phyloP scores from a whole-genome alignment of 495 filamentous ascomycete species.

The Filosporella fistucella region DNA sequence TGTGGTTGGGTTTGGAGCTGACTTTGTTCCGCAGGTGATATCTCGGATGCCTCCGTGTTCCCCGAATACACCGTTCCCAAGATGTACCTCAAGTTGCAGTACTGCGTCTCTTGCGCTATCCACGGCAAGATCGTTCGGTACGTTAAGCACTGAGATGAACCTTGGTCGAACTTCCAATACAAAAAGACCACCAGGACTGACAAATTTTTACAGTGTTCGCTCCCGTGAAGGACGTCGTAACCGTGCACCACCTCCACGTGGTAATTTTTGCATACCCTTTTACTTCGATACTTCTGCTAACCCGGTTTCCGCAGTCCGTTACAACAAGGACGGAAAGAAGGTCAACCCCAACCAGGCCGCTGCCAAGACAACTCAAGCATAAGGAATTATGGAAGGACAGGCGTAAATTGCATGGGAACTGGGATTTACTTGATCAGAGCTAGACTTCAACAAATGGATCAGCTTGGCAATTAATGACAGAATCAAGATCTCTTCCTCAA shows the following conservation, averaged over 20 bases:
- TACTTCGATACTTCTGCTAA: neutral
- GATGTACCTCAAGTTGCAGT: constrained; percentile 99
- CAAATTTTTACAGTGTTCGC: constrained; percentile 70
- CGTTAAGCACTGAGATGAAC: constrained; percentile 57
- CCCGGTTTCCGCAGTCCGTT: constrained; percentile 65
- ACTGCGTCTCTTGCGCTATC: constrained; percentile 99
- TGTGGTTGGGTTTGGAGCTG: constrained; percentile 14
- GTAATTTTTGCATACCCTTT: neutral
- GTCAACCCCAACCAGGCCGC: constrained; percentile 84
- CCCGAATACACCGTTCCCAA: constrained; percentile 98
- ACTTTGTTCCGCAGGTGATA: constrained; percentile 74
- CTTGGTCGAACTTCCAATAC: constrained; percentile 48
- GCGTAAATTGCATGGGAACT: constrained; percentile 21
- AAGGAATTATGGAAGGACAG: constrained; percentile 10
- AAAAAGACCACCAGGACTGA: constrained; percentile 22
- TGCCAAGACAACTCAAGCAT: constrained; percentile 54
- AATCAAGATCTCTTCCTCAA: too few relatives aligned
- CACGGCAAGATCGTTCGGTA: constrained; percentile 99
- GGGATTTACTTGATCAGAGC: constrained; percentile 17
- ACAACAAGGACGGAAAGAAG: constrained; percentile 99
- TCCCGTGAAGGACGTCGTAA: constrained; percentile 97
- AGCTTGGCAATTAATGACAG: constrained; percentile 2
- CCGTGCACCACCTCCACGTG: constrained; percentile 89
- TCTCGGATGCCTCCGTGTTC: constrained; percentile 99
- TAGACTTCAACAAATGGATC: constrained; percentile 15